phyloP scores from a whole-genome alignment of 2,329 filamentous ascomycete genomes.

The Venturiaceae sp. region DNA sequence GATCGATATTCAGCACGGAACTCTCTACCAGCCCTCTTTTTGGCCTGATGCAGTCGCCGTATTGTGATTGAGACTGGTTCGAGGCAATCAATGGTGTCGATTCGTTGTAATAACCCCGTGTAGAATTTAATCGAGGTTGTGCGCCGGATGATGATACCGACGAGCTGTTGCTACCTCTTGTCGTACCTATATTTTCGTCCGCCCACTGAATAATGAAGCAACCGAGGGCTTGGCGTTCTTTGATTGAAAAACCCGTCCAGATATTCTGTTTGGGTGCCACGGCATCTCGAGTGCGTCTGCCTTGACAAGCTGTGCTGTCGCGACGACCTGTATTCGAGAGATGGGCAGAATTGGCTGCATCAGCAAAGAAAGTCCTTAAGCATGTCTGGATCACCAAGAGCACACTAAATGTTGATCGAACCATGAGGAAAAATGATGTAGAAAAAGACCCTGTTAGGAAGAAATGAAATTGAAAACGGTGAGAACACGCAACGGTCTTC shows the following conservation, averaged over 20 bases:
- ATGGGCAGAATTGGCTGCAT: background rate
- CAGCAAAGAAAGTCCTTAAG: background rate
- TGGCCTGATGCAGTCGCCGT: no score
- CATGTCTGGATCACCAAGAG: background rate
- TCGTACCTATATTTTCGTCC: background rate
- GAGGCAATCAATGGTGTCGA: no score
- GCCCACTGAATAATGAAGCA: background rate
- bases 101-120: no score
- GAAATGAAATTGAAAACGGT: no score
- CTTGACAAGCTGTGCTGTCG: background rate
- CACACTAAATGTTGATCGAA: background rate
- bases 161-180: background rate
- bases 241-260: constrained; percentile 14
- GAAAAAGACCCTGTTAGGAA: background rate
- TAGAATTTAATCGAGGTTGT: no score
- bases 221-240: background rate
- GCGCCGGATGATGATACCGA: no score
- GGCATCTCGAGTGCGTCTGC: background rate
- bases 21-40: constrained; percentile 36
- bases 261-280: constrained; percentile 3
- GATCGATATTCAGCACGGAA: constrained; percentile 37
- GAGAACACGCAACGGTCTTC: no score
- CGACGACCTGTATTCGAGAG: background rate
- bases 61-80: no score
- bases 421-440: background rate